Conservation (phyloP, 495 filamentous ascomycete species). For the Hypoxylon trugodes region DNA sequence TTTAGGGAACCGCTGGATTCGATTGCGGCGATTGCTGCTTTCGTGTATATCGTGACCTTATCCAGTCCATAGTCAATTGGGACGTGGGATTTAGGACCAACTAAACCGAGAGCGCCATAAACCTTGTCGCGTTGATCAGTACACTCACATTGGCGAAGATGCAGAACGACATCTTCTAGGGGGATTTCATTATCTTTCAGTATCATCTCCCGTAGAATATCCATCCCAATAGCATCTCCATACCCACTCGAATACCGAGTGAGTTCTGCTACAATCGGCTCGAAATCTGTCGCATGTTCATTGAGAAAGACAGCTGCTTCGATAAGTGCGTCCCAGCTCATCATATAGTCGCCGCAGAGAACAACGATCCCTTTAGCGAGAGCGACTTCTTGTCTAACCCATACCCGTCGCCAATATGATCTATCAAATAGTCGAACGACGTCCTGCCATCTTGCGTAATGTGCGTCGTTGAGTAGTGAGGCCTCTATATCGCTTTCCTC, state of each 20-base stretch:
- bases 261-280: slow-evolving; percentile 5
- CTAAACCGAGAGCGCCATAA: slow-evolving; percentile 22
- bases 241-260: slow-evolving; percentile 5
- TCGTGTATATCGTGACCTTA: slow-evolving; percentile 3
- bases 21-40: slow-evolving; percentile 5
- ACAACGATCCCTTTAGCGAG: slow-evolving; percentile 8
- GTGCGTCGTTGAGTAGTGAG: not conserved
- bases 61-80: slow-evolving; percentile 9
- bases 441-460: slow-evolving; percentile 5
- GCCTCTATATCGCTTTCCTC: not conserved
- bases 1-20: slow-evolving; percentile 2
- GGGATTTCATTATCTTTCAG: slow-evolving; percentile 5
- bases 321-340: slow-evolving; percentile 13
- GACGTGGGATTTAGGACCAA: slow-evolving; percentile 5
- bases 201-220: slow-evolving; percentile 3
- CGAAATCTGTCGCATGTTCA: not conserved
- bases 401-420: slow-evolving; percentile 33
- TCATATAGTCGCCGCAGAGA: slow-evolving; percentile 14
- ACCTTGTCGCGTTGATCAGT: slow-evolving; percentile 30
- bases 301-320: not conserved
- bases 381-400: slow-evolving; percentile 34
- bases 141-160: slow-evolving; percentile 17
- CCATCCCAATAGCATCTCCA: slow-evolving; percentile 1
- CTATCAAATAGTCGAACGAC: slow-evolving; percentile 9
- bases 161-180: slow-evolving; percentile 12